phyloP scores from a whole-genome alignment of 2,329 filamentous ascomycete genomes.

The Ascochyta fabae region DNA sequence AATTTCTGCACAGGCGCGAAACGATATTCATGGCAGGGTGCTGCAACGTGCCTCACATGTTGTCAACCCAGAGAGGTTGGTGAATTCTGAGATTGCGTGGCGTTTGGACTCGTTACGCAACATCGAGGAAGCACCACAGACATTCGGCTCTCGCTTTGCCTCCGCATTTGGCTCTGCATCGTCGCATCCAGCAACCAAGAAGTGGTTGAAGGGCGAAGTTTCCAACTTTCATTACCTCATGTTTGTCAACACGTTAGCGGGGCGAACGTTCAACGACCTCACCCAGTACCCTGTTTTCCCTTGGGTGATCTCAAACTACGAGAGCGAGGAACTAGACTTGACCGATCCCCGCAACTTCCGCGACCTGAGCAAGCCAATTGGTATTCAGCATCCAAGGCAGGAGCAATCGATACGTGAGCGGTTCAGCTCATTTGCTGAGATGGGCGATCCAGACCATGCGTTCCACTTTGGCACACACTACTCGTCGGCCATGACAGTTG shows the following conservation, averaged over 20 bases:
- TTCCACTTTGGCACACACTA: slow-evolving; percentile 99
- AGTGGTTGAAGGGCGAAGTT: slow-evolving; percentile 92
- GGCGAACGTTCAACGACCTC: slow-evolving; percentile 94
- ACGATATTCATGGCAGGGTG: slow-evolving; percentile 81
- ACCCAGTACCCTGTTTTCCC: slow-evolving; percentile 99
- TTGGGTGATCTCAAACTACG: slow-evolving; percentile 96
- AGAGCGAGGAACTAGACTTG: slow-evolving; percentile 88
- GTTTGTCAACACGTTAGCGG: slow-evolving; percentile 97
- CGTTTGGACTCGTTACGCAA: slow-evolving; percentile 83
- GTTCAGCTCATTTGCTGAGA: slow-evolving; percentile 87
- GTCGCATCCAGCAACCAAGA: slow-evolving; percentile 82
- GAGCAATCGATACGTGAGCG: slow-evolving; percentile 82
- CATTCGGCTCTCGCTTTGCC: slow-evolving; percentile 85
- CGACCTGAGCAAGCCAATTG: slow-evolving; percentile 95
- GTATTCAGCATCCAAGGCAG: slow-evolving; percentile 79
- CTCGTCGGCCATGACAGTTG: slow-evolving; percentile 98
- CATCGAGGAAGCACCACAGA: slow-evolving; percentile 67
- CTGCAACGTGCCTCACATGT: slow-evolving; percentile 81
- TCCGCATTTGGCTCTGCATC: slow-evolving; percentile 87
- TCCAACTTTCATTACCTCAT: slow-evolving; percentile 99
- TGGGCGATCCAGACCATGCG: slow-evolving; percentile 77
- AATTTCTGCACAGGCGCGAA: slow-evolving; percentile 73
- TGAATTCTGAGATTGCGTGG: slow-evolving; percentile 88
- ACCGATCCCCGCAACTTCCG: slow-evolving; percentile 84
- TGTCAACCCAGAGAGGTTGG: slow-evolving; percentile 69